These are phyloP conservation scores for Hanseniaspora lindneri DNA, from an alignment of 805 yeast genomes.

Conservation along the genomic window DNA sequence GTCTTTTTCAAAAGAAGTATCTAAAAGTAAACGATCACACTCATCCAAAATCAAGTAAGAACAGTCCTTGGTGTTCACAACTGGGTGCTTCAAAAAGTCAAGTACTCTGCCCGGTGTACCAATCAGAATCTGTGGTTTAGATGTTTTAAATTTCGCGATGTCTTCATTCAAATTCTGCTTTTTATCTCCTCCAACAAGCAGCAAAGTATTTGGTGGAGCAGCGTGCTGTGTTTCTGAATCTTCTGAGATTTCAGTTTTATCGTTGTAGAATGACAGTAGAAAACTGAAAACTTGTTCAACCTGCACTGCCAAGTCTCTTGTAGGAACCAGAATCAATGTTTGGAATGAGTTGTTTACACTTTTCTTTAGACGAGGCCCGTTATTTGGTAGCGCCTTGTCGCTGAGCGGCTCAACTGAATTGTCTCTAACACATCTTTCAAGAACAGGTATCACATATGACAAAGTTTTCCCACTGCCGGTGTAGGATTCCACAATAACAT, in stretches of 20 bases:
- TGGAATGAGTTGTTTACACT: slow-evolving; percentile 54
- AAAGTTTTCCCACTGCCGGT: slow-evolving; percentile 97
- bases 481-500: slow-evolving; percentile 92
- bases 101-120: slow-evolving; percentile 87
- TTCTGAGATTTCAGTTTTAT: neutral
- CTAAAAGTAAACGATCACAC: slow-evolving; percentile 72
- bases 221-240: neutral
- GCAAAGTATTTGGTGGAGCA: slow-evolving; percentile 35
- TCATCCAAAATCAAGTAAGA: slow-evolving; percentile 79
- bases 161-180: slow-evolving; percentile 58
- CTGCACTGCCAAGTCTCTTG: slow-evolving; percentile 58
- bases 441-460: slow-evolving; percentile 73
- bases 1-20: slow-evolving; percentile 59
- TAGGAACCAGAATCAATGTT: slow-evolving; percentile 57
- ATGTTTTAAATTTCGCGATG: slow-evolving; percentile 40
- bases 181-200: slow-evolving; percentile 49
- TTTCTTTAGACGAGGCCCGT: slow-evolving; percentile 24
- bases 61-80: slow-evolving; percentile 50
- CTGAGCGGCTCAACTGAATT: neutral
- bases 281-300: slow-evolving; percentile 54
- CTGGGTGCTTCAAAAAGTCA: slow-evolving; percentile 52
- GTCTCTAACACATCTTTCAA: slow-evolving; percentile 47
- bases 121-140: slow-evolving; percentile 60
- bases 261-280: slow-evolving; percentile 46
- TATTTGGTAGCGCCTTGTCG: slow-evolving; percentile 24